These are phyloP conservation scores for Lanmaoa rubissima DNA, from an alignment of 768 basidiomycete species.

Conservation along the genomic window DNA sequence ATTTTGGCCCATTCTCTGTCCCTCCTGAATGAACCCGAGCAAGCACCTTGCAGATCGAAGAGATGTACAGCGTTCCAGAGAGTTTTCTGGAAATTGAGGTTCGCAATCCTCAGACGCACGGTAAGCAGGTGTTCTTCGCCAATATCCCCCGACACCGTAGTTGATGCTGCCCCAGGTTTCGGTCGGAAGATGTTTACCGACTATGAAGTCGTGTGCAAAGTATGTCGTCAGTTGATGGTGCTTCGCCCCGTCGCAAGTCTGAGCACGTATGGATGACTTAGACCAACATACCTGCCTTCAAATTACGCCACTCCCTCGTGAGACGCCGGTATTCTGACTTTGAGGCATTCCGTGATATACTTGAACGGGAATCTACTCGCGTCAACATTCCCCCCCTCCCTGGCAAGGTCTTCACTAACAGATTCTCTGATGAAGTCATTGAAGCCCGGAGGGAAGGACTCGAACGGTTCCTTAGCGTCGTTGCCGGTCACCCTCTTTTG, in stretches of 20 bases:
- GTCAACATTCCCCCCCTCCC: conserved; percentile 98
- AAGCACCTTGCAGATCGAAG: conserved; percentile 71
- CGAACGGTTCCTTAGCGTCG: conserved; percentile 92
- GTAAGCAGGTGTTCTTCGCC: conserved; percentile 36
- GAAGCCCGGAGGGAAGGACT: conserved; percentile 89
- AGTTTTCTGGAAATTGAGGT: conserved; percentile 98
- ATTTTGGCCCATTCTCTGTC: conserved; percentile 1
- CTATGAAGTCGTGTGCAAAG: conserved; percentile 98
- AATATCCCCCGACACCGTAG: neutral
- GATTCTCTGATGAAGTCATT: conserved; percentile 98
- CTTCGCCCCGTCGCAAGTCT: conserved; percentile 3
- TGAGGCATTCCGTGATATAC: conserved; percentile 95
- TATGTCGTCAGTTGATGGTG: conserved; percentile 25
- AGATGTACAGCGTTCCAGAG: conserved; percentile 98
- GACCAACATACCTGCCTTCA: conserved; percentile 99
- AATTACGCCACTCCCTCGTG: conserved; percentile 88
- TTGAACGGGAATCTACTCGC: conserved; percentile 94
- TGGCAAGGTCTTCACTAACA: conserved; percentile 97
- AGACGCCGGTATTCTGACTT: conserved; percentile 90
- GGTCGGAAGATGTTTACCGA: conserved; percentile 99
- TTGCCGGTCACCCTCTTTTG: conserved; percentile 94
- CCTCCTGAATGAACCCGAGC: conserved; percentile 32
- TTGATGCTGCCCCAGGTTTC: conserved; percentile 51
- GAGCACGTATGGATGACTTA: conserved; percentile 29
- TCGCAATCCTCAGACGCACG: conserved; percentile 94